A percentile compares a stretch with the other conserved stretches of the same genome.
Conservation (phyloP, 768 basidiomycete species). For the Naganishia kalamii region DNA sequence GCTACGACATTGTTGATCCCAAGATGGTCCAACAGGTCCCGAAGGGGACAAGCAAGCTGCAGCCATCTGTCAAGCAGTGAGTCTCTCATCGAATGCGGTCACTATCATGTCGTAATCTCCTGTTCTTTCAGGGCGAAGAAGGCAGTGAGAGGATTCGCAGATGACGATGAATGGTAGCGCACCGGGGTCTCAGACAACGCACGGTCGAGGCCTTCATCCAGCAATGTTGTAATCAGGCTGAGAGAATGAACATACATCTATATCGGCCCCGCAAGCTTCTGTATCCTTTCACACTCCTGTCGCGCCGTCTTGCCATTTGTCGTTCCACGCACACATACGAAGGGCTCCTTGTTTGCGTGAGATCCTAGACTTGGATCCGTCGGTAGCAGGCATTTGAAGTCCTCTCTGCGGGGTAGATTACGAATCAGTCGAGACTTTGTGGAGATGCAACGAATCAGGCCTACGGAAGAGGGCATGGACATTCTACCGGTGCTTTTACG, state of each 20-base stretch:
- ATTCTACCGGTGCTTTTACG: not conserved
- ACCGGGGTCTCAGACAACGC: not conserved
- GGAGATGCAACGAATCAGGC: not conserved
- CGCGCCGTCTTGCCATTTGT: constrained; percentile 3
- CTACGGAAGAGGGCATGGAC: constrained; percentile 5
- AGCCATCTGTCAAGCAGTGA: constrained; percentile 11
- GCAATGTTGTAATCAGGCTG: not conserved
- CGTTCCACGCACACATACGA: constrained; percentile 8
- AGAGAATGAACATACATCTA: not conserved
- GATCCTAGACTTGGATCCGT: constrained; percentile 4
- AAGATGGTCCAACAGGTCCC: not conserved
- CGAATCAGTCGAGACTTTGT: not conserved
- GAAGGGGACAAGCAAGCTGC: constrained; percentile 5
- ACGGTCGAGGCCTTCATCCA: not conserved
- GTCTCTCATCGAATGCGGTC: not conserved
- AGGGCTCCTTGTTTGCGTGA: constrained; percentile 4
- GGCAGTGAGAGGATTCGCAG: not conserved
- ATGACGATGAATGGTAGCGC: constrained; percentile 8
- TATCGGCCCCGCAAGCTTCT: constrained; percentile 9
- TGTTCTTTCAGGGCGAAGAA: not conserved
- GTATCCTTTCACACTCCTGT: constrained; percentile 11
- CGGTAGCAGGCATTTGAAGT: constrained; percentile 7
- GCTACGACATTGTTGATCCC: constrained; percentile 10
- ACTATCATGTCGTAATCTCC: not conserved
- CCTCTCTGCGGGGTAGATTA: not conserved